Conservation (phyloP, 1,284 basidiomycete species). For the Cryptococcus sp. region DNA sequence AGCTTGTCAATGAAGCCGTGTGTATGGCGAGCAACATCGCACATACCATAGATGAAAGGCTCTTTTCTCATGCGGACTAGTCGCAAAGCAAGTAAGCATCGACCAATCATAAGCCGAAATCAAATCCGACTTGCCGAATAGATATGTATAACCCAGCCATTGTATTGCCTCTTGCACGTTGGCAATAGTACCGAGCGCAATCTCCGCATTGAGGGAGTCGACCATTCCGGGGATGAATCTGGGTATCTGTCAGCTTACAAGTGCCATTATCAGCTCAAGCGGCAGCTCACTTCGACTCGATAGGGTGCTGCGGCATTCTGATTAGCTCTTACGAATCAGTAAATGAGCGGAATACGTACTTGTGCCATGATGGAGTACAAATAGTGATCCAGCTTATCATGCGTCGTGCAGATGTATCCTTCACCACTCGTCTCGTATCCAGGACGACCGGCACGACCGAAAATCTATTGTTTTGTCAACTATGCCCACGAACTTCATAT, state of each 20-base stretch:
- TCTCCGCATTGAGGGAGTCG: constrained; percentile 94
- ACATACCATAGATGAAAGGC: constrained; percentile 81
- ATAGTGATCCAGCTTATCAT: constrained; percentile 92
- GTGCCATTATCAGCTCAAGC: not conserved
- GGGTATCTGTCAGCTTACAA: constrained; percentile 3
- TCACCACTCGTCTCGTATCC: constrained; percentile 94
- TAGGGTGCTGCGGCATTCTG: constrained; percentile 67
- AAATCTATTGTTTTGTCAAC: constrained; percentile 60
- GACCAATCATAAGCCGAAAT: not conserved
- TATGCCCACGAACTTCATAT: not conserved
- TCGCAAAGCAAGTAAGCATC: too few species aligned
- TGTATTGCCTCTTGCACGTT: constrained; percentile 83
- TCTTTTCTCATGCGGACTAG: constrained; percentile 89
- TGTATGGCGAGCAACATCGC: not conserved
- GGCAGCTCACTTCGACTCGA: constrained; percentile 82
- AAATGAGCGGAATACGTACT: constrained; percentile 54
- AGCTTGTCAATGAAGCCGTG: not conserved
- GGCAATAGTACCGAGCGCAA: constrained; percentile 90
- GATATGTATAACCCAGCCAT: constrained; percentile 97
- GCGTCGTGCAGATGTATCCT: constrained; percentile 92
- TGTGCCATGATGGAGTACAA: constrained; percentile 85
- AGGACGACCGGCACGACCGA: constrained; percentile 95
- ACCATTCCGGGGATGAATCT: constrained; percentile 85
- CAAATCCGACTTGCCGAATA: constrained; percentile 59
- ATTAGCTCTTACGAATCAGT: constrained; percentile 11